Evolutionary conservation across 2,329 filamentous ascomycete genomes (phyloP).

Genomic region (Calonectria ilicicola): DNA sequence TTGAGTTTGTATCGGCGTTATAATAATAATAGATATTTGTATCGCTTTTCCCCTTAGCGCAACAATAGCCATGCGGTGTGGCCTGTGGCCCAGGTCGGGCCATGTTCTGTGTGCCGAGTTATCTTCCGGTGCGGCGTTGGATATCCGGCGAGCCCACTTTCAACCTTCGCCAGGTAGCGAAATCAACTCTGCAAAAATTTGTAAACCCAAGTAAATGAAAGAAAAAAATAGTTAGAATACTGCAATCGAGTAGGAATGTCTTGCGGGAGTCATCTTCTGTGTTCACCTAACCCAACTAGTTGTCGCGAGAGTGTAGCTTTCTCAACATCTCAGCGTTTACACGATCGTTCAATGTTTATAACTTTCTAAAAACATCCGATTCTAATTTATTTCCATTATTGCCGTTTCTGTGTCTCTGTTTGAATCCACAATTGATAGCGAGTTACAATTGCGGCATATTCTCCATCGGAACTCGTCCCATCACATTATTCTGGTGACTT

Average conservation of each 20-base stretch:
- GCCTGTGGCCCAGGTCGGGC: neutral
- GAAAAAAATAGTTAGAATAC: no score
- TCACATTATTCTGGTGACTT: neutral
- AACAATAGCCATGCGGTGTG: neutral
- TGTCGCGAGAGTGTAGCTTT: neutral
- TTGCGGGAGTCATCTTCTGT: neutral
- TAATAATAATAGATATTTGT: neutral
- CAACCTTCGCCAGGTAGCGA: neutral
- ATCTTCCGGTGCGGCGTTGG: neutral
- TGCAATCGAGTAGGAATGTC: neutral
- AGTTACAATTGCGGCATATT: neutral
- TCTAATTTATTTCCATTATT: no score
- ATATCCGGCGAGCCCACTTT: neutral
- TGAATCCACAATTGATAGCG: neutral
- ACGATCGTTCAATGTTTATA: neutral
- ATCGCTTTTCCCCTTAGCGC: neutral
- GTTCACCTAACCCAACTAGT: neutral
- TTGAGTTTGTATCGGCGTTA: constrained; percentile 1
- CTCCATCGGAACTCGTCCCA: neutral
- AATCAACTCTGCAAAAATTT: no score
- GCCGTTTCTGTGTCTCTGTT: neutral
- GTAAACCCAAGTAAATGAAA: no score
- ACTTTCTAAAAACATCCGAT: neutral
- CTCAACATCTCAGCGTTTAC: neutral
- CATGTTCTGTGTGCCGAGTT: neutral